Evolutionary conservation across 495 filamentous ascomycete species (phyloP).

Genomic region (Penicillium longicatenatum): DNA sequence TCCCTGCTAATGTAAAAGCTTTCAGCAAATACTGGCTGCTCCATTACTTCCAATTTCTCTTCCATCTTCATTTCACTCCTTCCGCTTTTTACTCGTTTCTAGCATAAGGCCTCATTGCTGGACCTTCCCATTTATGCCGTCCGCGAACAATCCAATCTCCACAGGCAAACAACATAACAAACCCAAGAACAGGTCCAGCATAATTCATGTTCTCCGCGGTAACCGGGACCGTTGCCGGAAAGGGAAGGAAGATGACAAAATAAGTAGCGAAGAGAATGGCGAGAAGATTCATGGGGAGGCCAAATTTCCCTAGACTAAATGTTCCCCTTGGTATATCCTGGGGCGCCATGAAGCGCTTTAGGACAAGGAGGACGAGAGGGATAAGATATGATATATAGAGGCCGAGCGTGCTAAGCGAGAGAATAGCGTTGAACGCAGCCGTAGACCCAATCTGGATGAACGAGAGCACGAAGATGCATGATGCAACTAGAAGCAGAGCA

Average conservation of each 20-base stretch:
- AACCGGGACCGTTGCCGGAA: constrained; percentile 43
- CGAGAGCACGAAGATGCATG: constrained; percentile 34
- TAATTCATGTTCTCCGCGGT: constrained; percentile 49
- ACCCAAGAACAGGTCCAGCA: constrained; percentile 43
- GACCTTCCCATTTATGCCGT: constrained; percentile 33
- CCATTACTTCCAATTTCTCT: neutral
- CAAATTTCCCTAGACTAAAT: constrained; percentile 35
- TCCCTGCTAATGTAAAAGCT: neutral
- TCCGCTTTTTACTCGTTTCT: constrained; percentile 10
- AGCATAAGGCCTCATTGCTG: constrained; percentile 28
- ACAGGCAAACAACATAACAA: constrained; percentile 40
- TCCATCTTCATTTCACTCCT: neutral
- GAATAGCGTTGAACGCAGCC: constrained; percentile 43
- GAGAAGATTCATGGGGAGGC: constrained; percentile 43
- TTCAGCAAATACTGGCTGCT: neutral
- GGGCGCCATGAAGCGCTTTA: constrained; percentile 27
- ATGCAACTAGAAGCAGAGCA: constrained; percentile 23
- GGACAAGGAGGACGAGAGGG: constrained; percentile 38
- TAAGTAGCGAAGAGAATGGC: constrained; percentile 44
- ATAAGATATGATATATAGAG: constrained; percentile 43
- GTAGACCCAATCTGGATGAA: constrained; percentile 45
- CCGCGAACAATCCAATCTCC: constrained; percentile 46
- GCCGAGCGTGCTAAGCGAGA: constrained; percentile 41
- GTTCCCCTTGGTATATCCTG: constrained; percentile 31
- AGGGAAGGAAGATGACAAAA: constrained; percentile 47